Base-by-base conservation (phyloP, 169 alveolate species). In the Cryptosporidium sp. region DNA sequence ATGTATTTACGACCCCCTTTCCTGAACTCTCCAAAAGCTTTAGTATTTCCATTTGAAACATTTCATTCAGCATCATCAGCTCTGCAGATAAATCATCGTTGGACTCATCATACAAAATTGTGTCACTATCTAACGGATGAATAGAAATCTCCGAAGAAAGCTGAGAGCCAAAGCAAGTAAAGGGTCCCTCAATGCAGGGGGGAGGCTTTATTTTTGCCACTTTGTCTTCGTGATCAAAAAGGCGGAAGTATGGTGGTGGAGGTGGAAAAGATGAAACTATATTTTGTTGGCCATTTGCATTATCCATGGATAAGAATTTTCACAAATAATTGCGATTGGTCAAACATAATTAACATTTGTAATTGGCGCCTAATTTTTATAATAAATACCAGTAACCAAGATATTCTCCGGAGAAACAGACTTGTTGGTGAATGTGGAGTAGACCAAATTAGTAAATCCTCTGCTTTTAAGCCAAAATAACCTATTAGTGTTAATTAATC, bases 221-320 rank as follows among this genome's bases (percentile, higher is more conserved):
- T 29, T 51, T 73, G 14, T 73, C 58, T n/a, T 61, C 80, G 18
- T 45, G 43, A 37, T 80, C 75, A 59, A 62, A 80, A 1, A 80
- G 75, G 43, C 52, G 73, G 35, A 59, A 80, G 68, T 80, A 80
- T n/a, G 89, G 89, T 37, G 89, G 89, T 16, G 89, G 89, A 18
- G 89, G 89, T 62, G 89, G 89, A 21, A 80, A 80, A 8, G 89
- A 35, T 14, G 80, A 80, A 18, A 58, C 89, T 21, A 80, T 29
- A 50, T 51, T 52, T 33, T 71, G 85, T 21, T 52, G 35, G n/a
- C 35, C 29, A 71, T 48, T 71, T 31, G 48, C 69, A 50, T 10
- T 35, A 48, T 37, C 41, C 74, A 61, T 59, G 12, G 67, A 26
- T 50, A 50, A 48, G 43, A 31, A n/a, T 55, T 55, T 55, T 55